Evolutionary conservation across 495 filamentous ascomycete species (phyloP), one percentile per base, ranked within the genome.

Genomic region (Halenospora varia): DNA sequence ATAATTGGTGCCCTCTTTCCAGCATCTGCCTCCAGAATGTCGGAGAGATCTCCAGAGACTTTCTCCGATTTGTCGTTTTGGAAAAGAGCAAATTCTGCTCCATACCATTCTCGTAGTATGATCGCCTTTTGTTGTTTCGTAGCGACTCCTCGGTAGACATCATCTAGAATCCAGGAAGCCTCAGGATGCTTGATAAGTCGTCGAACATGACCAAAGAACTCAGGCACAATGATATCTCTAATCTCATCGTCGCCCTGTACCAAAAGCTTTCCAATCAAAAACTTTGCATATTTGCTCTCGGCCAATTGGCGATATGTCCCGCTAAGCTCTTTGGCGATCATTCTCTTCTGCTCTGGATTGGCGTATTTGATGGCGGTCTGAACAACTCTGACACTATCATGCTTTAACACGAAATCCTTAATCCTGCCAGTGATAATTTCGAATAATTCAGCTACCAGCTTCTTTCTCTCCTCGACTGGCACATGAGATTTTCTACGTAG

Each of bases 301-400:
- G 90, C 91, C 57, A 99, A 76, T 55, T 86, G 79, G 40, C 81
- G 83, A 71, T 92, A 96, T 66, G 87, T 86, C 2, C 92, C 93
- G 70, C 88, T 85, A 48, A 99, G 76, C 70, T 97, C 95, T 57
- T 75, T 77, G 2, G 91, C 91, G 64, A 99, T 97, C 73, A 85
- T 82, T 71, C 85, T 88, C 58, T 89, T 81, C 70, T 96, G 92
- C 56, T 85, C 82, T 20, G 82, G 76, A 56, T 88, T 96, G 35
- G 90, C 89, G 70, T 97, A 97, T 71, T 97, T 99, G 71, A 99
- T 79, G 25, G 92, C 93, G 8, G 91, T 96, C 75, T 99, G 95
- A 25, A 99, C 84, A 46, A 96, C 89, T 51, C 95, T 82, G 22
- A 96, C 94, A 10, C 92, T 89, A 66, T 99, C 95, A 70, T 99